Conservation (phyloP, 345 rosid species). For the Acer negundo region DNA sequence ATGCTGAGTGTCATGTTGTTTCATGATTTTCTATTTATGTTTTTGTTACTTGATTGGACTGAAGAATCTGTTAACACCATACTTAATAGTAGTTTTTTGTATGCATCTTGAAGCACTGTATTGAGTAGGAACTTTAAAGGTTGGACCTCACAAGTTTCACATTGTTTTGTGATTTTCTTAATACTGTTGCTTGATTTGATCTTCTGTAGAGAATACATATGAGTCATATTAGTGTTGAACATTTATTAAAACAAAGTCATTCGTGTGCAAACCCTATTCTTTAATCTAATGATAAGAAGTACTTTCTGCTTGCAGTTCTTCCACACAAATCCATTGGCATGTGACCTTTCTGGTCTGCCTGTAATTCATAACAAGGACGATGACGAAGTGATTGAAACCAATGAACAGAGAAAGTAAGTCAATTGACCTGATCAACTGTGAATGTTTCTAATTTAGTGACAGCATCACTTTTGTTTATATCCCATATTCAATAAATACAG, state of each 20-base stretch:
- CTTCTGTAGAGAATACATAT: background rate
- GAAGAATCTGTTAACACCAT: background rate
- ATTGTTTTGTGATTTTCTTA: background rate
- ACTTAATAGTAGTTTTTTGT: background rate
- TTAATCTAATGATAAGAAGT: constrained; percentile 15
- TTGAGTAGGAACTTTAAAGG: background rate
- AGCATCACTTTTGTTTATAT: background rate
- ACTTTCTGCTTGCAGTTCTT: constrained; percentile 48
- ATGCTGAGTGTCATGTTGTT: no score
- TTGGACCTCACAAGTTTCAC: background rate
- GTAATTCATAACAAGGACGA: constrained; percentile 40
- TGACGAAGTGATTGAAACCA: constrained; percentile 36
- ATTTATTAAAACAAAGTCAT: background rate
- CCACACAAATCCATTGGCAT: constrained; percentile 47
- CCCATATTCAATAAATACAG: background rate
- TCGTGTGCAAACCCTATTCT: background rate
- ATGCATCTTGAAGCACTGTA: background rate
- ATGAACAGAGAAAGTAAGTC: constrained; percentile 45
- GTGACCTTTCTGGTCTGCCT: constrained; percentile 62
- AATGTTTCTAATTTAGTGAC: background rate
- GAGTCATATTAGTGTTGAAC: background rate
- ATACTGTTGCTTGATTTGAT: background rate
- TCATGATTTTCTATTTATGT: no score
- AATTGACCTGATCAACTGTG: background rate
- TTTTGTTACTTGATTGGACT: no score